Conservation (phyloP, 73 alveolate genomes). For the Paramecium sexaurelia region DNA sequence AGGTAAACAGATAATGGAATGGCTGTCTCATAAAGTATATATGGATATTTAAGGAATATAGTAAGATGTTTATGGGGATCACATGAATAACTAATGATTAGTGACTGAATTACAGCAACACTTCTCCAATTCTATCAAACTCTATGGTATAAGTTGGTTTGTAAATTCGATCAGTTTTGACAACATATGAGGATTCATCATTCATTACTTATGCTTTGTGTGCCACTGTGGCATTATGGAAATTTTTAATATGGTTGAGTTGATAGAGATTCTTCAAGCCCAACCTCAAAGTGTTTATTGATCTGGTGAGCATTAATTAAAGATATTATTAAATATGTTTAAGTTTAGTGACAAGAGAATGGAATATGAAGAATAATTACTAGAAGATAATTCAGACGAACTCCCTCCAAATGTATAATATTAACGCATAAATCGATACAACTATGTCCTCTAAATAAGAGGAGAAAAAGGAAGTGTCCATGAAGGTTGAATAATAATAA, state of each 20-base stretch:
- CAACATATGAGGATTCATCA: slow-evolving; percentile 60
- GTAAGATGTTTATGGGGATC: slow-evolving; percentile 79
- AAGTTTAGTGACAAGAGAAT: slow-evolving; percentile 17
- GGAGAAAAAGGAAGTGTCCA: not conserved
- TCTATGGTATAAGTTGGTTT: slow-evolving; percentile 89
- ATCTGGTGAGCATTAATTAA: slow-evolving; percentile 24
- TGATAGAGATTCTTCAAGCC: slow-evolving; percentile 31
- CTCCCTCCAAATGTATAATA: not conserved
- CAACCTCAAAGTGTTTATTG: slow-evolving; percentile 1
- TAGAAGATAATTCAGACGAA: not conserved
- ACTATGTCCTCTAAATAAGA: not conserved
- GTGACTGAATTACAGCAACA: slow-evolving; percentile 66
- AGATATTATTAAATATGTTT: slow-evolving; percentile 14
- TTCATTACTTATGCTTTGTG: slow-evolving; percentile 52
- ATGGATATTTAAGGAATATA: slow-evolving; percentile 87
- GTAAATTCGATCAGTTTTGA: slow-evolving; percentile 80
- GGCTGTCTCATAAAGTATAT: slow-evolving; percentile 73
- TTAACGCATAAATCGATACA: not conserved
- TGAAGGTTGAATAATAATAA: not conserved
- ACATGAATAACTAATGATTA: slow-evolving; percentile 72
- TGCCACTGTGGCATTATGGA: slow-evolving; percentile 56
- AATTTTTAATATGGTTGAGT: slow-evolving; percentile 56
- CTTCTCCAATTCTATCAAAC: slow-evolving; percentile 91
- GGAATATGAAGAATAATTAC: slow-evolving; percentile 4
- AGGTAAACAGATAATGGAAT: slow-evolving; percentile 84